Evolutionary conservation across 2,329 filamentous ascomycete species (phyloP), one percentile per base, ranked within the genome.

Genomic region (Scortechinia acanthostroma): DNA sequence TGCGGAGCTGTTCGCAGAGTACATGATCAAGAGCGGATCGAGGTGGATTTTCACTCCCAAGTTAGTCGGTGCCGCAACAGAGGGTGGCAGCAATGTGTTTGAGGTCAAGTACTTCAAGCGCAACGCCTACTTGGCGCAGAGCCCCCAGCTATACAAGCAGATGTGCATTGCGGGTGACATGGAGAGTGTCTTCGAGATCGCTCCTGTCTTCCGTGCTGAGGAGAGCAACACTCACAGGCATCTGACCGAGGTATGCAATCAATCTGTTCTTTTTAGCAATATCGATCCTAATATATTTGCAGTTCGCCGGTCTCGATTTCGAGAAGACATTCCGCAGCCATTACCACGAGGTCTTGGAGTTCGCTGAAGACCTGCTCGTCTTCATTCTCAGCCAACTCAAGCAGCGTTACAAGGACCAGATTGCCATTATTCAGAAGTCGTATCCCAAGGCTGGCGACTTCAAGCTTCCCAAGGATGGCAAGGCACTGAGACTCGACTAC

Each of bases 211-310:
- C 69, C 73, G 80, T 52, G 80, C 80, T 1, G 80, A 84, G 58
- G 81, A 84, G 59, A 80, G 74, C 58, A 84, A 84, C 62, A 84
- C 80, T 2, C 76, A 79, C 51, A 70, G 80, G 49, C 80, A 84
- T 57, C 62, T 84, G 65, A 83, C 79, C 15, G 80, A 84, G 61
- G 68, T 71, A 61, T 51, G 58, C 43, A 5, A n/a, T 30, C 10
- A 10, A 30, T 10, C 17, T 35, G 42, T 3, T 42, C 10, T 30
- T 23, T 16, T 43, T 44, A n/a, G 20, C 1, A 13, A 3, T 23
- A 3, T 21, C 5, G 25, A 15, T 35, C 43, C 55, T 61, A 49
- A 61, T 46, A 33, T 22, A 25, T 6, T 21, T 2, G 6, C 48
- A 71, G 68, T 73, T 73, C 50, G 63, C 67, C 46, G 70, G 70